A percentile compares a stretch with the other conserved stretches of the same genome.
Conservation (phyloP, 345 rosid genomes). For the Erucastrum elatum region DNA sequence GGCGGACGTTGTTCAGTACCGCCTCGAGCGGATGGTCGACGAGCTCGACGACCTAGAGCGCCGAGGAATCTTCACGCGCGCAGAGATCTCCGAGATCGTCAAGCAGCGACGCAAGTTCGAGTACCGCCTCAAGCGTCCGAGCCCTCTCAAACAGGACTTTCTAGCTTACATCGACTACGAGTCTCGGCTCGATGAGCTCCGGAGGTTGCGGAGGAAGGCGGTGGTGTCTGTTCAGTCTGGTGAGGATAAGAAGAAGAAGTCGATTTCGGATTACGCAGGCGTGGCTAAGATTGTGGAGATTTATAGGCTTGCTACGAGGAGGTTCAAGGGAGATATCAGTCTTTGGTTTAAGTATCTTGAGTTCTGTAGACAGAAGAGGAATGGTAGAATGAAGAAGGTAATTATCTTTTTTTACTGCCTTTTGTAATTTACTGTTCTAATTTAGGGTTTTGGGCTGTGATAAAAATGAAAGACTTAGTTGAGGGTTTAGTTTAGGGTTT, state of each 20-base stretch:
- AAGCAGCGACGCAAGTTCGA: slow-evolving; percentile 90
- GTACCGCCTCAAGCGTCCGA: slow-evolving; percentile 84
- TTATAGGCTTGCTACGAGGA: slow-evolving; percentile 67
- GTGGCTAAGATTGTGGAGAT: slow-evolving; percentile 66
- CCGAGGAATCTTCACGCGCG: slow-evolving; percentile 65
- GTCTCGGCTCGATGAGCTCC: slow-evolving; percentile 69
- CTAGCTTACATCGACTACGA: slow-evolving; percentile 87
- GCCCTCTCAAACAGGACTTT: slow-evolving; percentile 84
- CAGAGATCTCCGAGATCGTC: slow-evolving; percentile 78
- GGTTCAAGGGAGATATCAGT: slow-evolving; percentile 80
- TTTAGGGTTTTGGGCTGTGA: background rate
- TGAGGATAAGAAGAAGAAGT: slow-evolving; percentile 50
- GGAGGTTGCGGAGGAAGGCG: slow-evolving; percentile 68
- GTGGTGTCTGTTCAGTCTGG: slow-evolving; percentile 35
- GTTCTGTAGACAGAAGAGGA: slow-evolving; percentile 66
- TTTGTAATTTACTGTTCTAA: background rate
- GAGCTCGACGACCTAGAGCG: slow-evolving; percentile 91
- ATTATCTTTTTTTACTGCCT: background rate
- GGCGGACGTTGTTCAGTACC: slow-evolving; percentile 96
- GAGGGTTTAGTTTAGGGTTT: background rate
- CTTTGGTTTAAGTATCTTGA: slow-evolving; percentile 89
- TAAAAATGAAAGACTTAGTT: no score
- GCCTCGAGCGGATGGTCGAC: slow-evolving; percentile 91
- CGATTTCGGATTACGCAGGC: slow-evolving; percentile 68
- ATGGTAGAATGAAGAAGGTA: slow-evolving; percentile 94